These are phyloP conservation scores for Mycena crocata DNA, from an alignment of 768 basidiomycete species.

Conservation along the genomic window DNA sequence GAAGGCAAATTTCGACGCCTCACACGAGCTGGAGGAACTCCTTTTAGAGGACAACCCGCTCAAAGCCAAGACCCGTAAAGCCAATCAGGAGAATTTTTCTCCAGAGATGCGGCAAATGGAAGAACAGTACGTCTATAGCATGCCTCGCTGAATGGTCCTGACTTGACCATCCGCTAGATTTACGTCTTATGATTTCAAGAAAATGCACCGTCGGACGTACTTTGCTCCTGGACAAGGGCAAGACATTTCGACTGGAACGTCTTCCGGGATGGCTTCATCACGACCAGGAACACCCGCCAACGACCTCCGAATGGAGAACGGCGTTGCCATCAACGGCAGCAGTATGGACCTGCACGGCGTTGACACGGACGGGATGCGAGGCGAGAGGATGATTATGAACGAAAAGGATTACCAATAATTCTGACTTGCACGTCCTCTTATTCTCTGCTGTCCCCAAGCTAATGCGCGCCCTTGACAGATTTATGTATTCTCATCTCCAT, in stretches of 20 bases:
- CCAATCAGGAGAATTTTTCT: conserved; percentile 88
- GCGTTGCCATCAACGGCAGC: conserved; percentile 52
- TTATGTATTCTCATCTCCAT: conserved; percentile 21
- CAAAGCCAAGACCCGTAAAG: conserved; percentile 93
- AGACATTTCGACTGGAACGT: conserved; percentile 76
- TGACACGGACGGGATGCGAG: conserved; percentile 50
- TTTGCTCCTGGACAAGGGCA: conserved; percentile 90
- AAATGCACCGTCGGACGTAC: conserved; percentile 91
- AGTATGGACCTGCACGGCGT: conserved; percentile 56
- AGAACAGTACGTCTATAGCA: conserved; percentile 80
- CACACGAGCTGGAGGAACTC: conserved; percentile 96
- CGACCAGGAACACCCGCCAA: conserved; percentile 78
- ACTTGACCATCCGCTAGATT: conserved; percentile 64
- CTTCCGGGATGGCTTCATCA: conserved; percentile 75
- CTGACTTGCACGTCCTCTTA: conserved; percentile 13
- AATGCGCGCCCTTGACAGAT: conserved; percentile 20
- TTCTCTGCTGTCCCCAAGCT: not conserved
- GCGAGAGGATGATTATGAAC: conserved; percentile 53
- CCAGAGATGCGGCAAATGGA: conserved; percentile 98
- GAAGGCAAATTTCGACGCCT: conserved; percentile 99
- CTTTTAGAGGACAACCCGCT: conserved; percentile 96
- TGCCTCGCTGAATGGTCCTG: conserved; percentile 13
- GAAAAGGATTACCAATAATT: conserved; percentile 65
- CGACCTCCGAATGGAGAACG: conserved; percentile 59
- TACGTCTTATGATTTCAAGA: conserved; percentile 91